These are phyloP conservation scores for Rhodotorula sp. DNA, from an alignment of 1,284 basidiomycete genomes.

Conservation along the genomic window DNA sequence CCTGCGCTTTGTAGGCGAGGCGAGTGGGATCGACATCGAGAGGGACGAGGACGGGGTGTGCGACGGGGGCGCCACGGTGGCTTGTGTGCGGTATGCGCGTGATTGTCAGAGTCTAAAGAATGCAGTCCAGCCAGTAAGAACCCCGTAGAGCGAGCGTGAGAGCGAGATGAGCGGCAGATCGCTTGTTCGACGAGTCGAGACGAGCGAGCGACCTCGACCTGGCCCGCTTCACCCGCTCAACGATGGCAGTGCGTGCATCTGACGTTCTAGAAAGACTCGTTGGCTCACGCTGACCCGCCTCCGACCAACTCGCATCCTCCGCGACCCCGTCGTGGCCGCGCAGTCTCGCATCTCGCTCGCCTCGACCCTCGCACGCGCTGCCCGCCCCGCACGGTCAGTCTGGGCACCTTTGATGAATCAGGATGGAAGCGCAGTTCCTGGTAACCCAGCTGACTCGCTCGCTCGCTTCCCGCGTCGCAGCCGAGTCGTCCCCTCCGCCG, in stretches of 20 bases:
- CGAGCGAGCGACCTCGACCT: neutral
- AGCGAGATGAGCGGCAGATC: neutral
- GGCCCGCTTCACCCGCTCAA: neutral
- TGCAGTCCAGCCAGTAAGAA: too few relatives aligned
- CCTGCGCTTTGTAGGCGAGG: too few relatives aligned
- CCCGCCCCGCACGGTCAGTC: conserved; percentile 5
- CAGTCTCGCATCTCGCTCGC: conserved; percentile 1
- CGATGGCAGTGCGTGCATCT: neutral
- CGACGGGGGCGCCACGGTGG: too few relatives aligned
- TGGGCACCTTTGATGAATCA: neutral
- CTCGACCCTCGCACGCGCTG: conserved; percentile 6
- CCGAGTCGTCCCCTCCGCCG: neutral
- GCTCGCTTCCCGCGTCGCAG: neutral
- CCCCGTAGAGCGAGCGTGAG: too few relatives aligned
- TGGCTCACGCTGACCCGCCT: neutral
- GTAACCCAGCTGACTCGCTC: neutral
- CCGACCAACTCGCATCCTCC: too few relatives aligned
- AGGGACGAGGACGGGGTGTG: too few relatives aligned
- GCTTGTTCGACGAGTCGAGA: neutral
- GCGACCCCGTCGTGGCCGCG: neutral
- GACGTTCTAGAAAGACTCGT: too few relatives aligned
- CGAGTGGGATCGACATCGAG: too few relatives aligned
- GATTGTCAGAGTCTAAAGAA: too few relatives aligned
- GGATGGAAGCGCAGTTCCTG: too few relatives aligned
- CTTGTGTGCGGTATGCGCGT: too few relatives aligned